Percentiles rank a stretch among this genome's conserved stretches.
phyloP scores from a whole-genome alignment of 1,284 basidiomycete species.

The Erythrobasidium hasegawianum region DNA sequence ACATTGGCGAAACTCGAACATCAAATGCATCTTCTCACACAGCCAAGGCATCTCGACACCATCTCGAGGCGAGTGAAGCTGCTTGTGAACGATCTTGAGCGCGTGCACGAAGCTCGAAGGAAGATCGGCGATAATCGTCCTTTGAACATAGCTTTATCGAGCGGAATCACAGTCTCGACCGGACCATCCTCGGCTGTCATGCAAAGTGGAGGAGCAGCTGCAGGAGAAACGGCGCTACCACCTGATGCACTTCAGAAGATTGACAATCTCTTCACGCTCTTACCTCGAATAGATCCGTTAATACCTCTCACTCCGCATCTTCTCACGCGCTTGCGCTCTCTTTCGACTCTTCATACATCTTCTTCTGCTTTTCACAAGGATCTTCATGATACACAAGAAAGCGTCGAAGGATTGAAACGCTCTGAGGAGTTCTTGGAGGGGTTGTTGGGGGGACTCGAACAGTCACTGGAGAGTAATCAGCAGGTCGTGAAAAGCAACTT shows the following conservation, averaged over 20 bases:
- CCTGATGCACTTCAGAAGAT: slow-evolving; percentile 57
- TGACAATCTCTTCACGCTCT: slow-evolving; percentile 60
- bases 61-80: slow-evolving; percentile 90
- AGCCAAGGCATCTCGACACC: slow-evolving; percentile 95
- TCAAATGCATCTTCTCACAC: slow-evolving; percentile 80
- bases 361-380: slow-evolving; percentile 63
- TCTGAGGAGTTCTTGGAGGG: slow-evolving; percentile 64
- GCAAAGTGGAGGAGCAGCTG: background rate
- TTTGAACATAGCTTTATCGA: slow-evolving; percentile 47
- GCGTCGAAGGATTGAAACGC: slow-evolving; percentile 61
- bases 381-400: slow-evolving; percentile 66
- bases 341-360: slow-evolving; percentile 75
- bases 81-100: slow-evolving; percentile 85
- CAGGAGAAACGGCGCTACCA: slow-evolving; percentile 52
- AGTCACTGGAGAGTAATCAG: slow-evolving; percentile 62
- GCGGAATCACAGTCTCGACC: slow-evolving; percentile 50
- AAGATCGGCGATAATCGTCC: slow-evolving; percentile 48
- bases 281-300: slow-evolving; percentile 73
- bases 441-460: slow-evolving; percentile 58
- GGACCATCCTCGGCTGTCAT: background rate
- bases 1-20: slow-evolving; percentile 76
- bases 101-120: slow-evolving; percentile 59
- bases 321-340: slow-evolving; percentile 76
- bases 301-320: slow-evolving; percentile 87
- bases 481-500: slow-evolving; percentile 49